Conservation (phyloP, 2,329 filamentous ascomycete species). For the Hypoxylon sp. region DNA sequence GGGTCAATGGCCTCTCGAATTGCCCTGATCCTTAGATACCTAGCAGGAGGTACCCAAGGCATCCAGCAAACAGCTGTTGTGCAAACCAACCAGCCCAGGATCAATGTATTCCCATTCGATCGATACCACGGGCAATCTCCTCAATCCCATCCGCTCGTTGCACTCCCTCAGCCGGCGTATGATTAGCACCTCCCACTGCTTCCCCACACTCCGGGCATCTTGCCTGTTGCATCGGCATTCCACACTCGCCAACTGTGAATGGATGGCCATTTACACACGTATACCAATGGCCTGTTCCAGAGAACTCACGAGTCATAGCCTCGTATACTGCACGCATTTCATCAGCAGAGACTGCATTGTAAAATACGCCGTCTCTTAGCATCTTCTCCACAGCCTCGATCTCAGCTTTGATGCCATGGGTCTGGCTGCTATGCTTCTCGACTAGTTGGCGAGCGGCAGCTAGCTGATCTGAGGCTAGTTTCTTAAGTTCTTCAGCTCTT, state of each 20-base stretch:
- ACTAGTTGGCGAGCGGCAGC: conserved; percentile 31
- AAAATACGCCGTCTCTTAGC: conserved; percentile 61
- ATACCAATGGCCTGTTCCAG: conserved; percentile 72
- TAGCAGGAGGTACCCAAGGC: conserved; percentile 1
- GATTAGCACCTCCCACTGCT: conserved; percentile 65
- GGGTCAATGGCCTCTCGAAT: conserved; percentile 4
- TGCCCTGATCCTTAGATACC: no score
- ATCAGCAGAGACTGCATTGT: conserved; percentile 60
- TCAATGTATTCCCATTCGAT: conserved; percentile 29
- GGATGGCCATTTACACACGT: conserved; percentile 67
- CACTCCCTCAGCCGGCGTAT: conserved; percentile 64
- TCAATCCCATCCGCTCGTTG: conserved; percentile 63
- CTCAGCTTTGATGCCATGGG: conserved; percentile 54
- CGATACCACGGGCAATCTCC: conserved; percentile 36
- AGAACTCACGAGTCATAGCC: conserved; percentile 63
- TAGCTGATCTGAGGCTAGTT: conserved; percentile 31
- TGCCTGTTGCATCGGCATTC: conserved; percentile 71
- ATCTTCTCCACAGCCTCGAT: conserved; percentile 60
- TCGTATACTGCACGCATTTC: conserved; percentile 61
- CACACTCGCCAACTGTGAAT: conserved; percentile 74
- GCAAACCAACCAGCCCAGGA: background rate
- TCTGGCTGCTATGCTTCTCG: conserved; percentile 17
- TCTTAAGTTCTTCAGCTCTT: conserved; percentile 21
- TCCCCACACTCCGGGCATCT: conserved; percentile 72
- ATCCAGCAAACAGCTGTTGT: no score